phyloP scores from a whole-genome alignment of 1,284 basidiomycete genomes.

The Pyrrhoderma noxium region DNA sequence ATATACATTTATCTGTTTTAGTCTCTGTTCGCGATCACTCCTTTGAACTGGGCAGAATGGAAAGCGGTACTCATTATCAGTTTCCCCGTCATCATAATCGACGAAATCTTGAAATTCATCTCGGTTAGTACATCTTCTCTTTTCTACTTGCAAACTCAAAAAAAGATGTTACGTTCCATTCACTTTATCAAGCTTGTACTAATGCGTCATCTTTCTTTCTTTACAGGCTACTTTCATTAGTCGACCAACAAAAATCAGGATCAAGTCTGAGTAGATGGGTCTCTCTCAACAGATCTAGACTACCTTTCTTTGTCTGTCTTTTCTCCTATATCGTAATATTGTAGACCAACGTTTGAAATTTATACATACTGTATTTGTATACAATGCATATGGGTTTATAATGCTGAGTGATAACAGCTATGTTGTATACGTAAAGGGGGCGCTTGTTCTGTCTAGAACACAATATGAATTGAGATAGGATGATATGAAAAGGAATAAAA shows the following conservation, averaged over 20 bases:
- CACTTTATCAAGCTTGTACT: neutral
- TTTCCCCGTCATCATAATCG: slow-evolving; percentile 83
- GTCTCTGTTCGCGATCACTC: slow-evolving; percentile 87
- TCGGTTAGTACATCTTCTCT: slow-evolving; percentile 42
- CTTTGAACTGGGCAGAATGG: slow-evolving; percentile 91
- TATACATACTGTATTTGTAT: neutral
- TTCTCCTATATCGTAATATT: neutral
- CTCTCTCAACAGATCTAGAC: too few species aligned
- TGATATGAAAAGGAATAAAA: too few species aligned
- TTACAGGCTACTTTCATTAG: slow-evolving; percentile 31
- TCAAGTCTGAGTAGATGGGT: slow-evolving; percentile 17
- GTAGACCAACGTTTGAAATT: neutral
- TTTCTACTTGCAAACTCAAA: neutral
- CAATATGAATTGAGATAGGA: too few species aligned
- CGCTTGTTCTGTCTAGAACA: too few species aligned
- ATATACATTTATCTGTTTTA: slow-evolving; percentile 29
- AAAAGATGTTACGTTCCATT: too few species aligned
- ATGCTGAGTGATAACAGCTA: too few species aligned
- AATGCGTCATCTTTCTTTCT: neutral
- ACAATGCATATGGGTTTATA: too few species aligned
- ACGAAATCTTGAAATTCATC: slow-evolving; percentile 86
- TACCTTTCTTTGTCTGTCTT: too few species aligned
- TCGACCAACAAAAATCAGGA: slow-evolving; percentile 28
- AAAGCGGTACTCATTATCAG: slow-evolving; percentile 88
- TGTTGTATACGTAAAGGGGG: too few species aligned